phyloP scores from a whole-genome alignment of 768 basidiomycete species.

The Termitomyces sp. region DNA sequence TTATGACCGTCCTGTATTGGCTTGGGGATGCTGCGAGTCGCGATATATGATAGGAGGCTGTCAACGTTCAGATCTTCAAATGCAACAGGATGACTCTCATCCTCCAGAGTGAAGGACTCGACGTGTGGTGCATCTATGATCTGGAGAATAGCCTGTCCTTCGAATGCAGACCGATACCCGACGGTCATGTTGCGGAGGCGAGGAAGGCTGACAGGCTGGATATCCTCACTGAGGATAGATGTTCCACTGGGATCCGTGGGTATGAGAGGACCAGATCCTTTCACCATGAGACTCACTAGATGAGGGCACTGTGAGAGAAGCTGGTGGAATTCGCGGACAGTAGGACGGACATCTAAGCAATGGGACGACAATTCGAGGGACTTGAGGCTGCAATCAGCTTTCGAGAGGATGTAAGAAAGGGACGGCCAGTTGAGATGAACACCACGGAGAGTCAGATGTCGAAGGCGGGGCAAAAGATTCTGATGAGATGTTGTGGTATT shows the following conservation, averaged over 20 bases:
- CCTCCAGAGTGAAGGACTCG: conserved; percentile 33
- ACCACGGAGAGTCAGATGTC: conserved; percentile 45
- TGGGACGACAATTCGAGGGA: conserved; percentile 48
- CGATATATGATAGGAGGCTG: conserved; percentile 30
- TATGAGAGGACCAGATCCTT: conserved; percentile 39
- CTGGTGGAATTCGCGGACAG: conserved; percentile 32
- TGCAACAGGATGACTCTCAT: conserved; percentile 36
- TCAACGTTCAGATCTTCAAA: conserved; percentile 34
- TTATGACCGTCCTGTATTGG: conserved; percentile 9
- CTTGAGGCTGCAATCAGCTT: conserved; percentile 30
- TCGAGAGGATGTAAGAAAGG: conserved; percentile 32
- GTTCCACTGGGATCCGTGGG: conserved; percentile 16
- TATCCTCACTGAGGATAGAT: conserved; percentile 13
- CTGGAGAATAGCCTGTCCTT: conserved; percentile 33
- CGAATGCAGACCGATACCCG: conserved; percentile 36
- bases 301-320: conserved; percentile 35
- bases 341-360: conserved; percentile 48
- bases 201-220: conserved; percentile 29
- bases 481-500: conserved; percentile 11
- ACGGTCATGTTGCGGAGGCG: conserved; percentile 32
- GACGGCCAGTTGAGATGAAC: conserved; percentile 52
- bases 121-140: conserved; percentile 35
- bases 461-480: conserved; percentile 36
- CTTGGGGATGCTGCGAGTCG: conserved; percentile 22
- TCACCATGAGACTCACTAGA: conserved; percentile 38